A percentile compares a stretch with the other conserved stretches of the same genome.
These are phyloP conservation scores for Saraca asoca DNA, from an alignment of 331 rosid species.

Conservation along the genomic window DNA sequence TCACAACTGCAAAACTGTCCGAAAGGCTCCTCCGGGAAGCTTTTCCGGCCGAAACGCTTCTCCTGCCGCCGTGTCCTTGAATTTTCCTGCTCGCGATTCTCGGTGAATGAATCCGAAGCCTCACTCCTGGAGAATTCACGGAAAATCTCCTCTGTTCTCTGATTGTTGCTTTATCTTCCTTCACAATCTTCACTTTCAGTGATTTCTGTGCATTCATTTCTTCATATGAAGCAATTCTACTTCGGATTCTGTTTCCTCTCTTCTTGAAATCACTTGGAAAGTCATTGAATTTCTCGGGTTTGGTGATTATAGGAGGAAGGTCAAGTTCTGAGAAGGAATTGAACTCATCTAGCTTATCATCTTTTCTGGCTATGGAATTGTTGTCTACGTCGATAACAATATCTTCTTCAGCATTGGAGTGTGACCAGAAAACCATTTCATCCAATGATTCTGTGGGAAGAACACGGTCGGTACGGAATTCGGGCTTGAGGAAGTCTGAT, in stretches of 20 bases:
- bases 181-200: slow-evolving; percentile 44
- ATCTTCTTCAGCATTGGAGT: slow-evolving; percentile 43
- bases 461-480: slow-evolving; percentile 71
- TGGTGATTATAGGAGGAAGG: slow-evolving; percentile 77
- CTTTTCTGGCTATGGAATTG: slow-evolving; percentile 44
- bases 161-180: slow-evolving; percentile 24
- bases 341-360: slow-evolving; percentile 42
- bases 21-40: slow-evolving; percentile 55
- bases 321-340: slow-evolving; percentile 51
- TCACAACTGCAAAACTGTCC: slow-evolving; percentile 76
- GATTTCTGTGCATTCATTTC: slow-evolving; percentile 30
- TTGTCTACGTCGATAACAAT: slow-evolving; percentile 56
- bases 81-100: slow-evolving; percentile 41
- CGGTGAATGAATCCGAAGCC: slow-evolving; percentile 69
- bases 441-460: slow-evolving; percentile 50
- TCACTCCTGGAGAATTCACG: slow-evolving; percentile 61
- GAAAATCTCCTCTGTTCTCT: slow-evolving; percentile 51
- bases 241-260: slow-evolving; percentile 42
- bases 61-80: slow-evolving; percentile 48
- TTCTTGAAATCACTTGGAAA: slow-evolving; percentile 34
- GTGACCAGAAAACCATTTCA: slow-evolving; percentile 39
- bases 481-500: slow-evolving; percentile 48
- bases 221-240: slow-evolving; percentile 23
- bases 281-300: slow-evolving; percentile 47
- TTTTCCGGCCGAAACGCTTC: slow-evolving; percentile 39